Evolutionary conservation across 805 yeast genomes (phyloP).

Genomic region (Lipomyces orientalis): DNA sequence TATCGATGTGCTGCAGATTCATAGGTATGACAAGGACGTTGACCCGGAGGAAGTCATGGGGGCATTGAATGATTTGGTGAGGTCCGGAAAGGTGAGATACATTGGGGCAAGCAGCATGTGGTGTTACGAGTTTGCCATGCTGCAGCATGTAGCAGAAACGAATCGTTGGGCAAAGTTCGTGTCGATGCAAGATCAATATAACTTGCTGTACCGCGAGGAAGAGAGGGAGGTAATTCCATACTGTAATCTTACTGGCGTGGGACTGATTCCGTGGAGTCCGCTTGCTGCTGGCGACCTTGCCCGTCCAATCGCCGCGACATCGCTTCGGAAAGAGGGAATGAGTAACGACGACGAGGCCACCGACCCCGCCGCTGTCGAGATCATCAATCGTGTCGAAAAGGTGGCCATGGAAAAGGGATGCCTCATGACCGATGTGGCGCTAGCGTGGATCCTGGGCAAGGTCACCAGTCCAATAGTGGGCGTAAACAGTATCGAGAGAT

Average conservation of each 20-base stretch:
- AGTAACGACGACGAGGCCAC: background rate
- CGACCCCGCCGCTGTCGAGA: conserved; percentile 35
- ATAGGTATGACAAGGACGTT: conserved; percentile 55
- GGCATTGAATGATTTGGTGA: conserved; percentile 58
- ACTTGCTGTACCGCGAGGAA: conserved; percentile 62
- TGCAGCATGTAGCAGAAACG: conserved; percentile 62
- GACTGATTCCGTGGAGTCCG: conserved; percentile 66
- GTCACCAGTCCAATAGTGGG: conserved; percentile 64
- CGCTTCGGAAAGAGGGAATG: conserved; percentile 9
- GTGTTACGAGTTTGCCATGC: conserved; percentile 56
- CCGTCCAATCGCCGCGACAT: conserved; percentile 48
- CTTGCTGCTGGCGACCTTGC: conserved; percentile 59
- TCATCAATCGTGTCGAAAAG: conserved; percentile 55
- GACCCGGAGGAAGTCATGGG: conserved; percentile 57
- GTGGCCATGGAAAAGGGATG: conserved; percentile 54
- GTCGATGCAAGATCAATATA: conserved; percentile 62
- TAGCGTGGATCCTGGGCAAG: conserved; percentile 60
- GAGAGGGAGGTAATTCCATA: conserved; percentile 65
- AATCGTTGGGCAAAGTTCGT: conserved; percentile 63
- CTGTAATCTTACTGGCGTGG: conserved; percentile 58
- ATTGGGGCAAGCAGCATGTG: conserved; percentile 69
- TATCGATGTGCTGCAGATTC: conserved; percentile 62
- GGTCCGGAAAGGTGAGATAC: conserved; percentile 55
- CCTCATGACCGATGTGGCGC: conserved; percentile 59
- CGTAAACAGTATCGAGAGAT: conserved; percentile 53